phyloP scores from a whole-genome alignment of 1,284 basidiomycete species.

The Ustilago xerochloae region DNA sequence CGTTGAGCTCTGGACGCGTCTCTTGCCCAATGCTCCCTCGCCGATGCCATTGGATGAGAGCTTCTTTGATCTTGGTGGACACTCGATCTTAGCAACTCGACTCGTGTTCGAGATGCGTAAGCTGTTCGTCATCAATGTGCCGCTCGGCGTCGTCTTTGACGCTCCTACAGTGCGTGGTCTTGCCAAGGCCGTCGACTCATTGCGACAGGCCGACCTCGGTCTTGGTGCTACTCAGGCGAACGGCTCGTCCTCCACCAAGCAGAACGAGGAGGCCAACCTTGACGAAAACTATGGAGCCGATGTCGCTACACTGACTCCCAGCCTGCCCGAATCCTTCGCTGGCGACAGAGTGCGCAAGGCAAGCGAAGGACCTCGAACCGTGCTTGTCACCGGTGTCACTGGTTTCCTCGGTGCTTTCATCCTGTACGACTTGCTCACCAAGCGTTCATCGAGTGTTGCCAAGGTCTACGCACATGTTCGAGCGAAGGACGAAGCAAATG shows the following conservation, averaged over 20 bases:
- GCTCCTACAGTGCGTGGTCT: constrained; percentile 87
- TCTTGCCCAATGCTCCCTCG: constrained; percentile 83
- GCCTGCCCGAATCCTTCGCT: constrained; percentile 54
- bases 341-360: constrained; percentile 34
- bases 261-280: constrained; percentile 59
- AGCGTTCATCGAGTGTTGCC: constrained; percentile 74
- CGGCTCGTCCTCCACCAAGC: constrained; percentile 8
- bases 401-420: constrained; percentile 97
- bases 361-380: constrained; percentile 72
- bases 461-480: constrained; percentile 94
- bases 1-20: constrained; percentile 79
- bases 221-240: constrained; percentile 71
- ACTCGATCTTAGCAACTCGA: constrained; percentile 96
- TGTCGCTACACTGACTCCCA: constrained; percentile 75
- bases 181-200: constrained; percentile 80
- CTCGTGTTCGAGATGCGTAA: constrained; percentile 97
- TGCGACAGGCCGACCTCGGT: constrained; percentile 84
- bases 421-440: constrained; percentile 80
- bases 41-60: constrained; percentile 88
- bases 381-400: constrained; percentile 96
- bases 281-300: constrained; percentile 81
- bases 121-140: constrained; percentile 88
- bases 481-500: constrained; percentile 76
- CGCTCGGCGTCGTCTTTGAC: constrained; percentile 92
- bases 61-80: constrained; percentile 98